Conservation (phyloP, 2,329 filamentous ascomycete genomes). For the Fusarium musae region DNA sequence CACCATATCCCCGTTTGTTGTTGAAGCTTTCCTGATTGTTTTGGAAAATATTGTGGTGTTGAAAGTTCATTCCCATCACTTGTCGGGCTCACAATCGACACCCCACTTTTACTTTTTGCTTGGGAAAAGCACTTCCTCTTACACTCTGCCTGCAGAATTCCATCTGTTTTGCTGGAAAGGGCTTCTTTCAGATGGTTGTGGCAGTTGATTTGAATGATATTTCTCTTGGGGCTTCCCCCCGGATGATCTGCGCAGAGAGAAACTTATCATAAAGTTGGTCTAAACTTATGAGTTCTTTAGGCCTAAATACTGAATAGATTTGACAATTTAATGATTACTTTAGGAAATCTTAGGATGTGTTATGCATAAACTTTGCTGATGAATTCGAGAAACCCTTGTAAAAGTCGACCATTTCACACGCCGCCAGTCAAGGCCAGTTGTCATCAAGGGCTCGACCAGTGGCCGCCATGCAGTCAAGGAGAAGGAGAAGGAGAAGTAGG, state of each 20-base stretch:
- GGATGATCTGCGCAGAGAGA: background rate
- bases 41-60: rapidly evolving
- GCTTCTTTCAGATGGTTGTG: too few species aligned
- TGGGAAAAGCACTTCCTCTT: background rate
- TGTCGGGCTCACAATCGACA: background rate
- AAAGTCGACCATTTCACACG: too few species aligned
- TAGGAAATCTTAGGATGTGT: background rate
- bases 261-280: background rate
- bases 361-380: background rate
- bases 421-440: too few species aligned
- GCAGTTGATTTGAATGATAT: background rate
- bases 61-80: background rate
- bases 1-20: slow-evolving; percentile 42
- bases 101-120: background rate
- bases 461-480: background rate
- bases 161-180: background rate
- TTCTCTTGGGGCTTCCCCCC: background rate
- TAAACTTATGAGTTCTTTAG: background rate
- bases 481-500: background rate
- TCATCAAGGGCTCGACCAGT: too few species aligned
- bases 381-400: background rate
- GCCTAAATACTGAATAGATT: background rate
- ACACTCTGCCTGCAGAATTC: background rate
- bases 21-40: rapidly evolving
- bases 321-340: background rate